Evolutionary conservation across 768 basidiomycete species (phyloP).

Genomic region (Daedalea quercina): DNA sequence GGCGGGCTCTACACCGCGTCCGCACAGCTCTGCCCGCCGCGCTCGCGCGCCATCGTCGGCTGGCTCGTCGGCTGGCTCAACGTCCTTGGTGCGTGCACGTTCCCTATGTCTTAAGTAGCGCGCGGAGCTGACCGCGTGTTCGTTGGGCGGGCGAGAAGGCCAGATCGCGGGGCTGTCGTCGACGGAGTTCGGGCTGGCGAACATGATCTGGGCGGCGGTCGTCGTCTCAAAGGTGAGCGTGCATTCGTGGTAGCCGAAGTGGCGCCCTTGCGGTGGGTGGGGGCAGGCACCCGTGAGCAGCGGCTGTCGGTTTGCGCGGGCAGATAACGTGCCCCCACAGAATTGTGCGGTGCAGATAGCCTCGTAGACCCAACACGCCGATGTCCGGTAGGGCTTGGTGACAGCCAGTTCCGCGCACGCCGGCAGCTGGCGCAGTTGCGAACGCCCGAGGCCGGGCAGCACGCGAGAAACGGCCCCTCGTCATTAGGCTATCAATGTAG

Average conservation of each 20-base stretch:
- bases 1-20: constrained; percentile 79
- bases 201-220: constrained; percentile 78
- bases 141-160: constrained; percentile 31
- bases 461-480: too few relatives aligned
- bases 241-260: too few relatives aligned
- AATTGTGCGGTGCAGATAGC: constrained; percentile 7
- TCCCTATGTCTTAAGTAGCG: background rate
- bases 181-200: constrained; percentile 75
- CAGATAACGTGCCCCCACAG: too few relatives aligned
- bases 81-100: constrained; percentile 46
- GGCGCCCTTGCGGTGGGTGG: too few relatives aligned
- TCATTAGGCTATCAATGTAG: too few relatives aligned
- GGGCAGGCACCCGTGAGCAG: too few relatives aligned
- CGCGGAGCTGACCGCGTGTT: background rate
- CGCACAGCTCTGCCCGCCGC: constrained; percentile 61
- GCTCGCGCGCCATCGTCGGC: constrained; percentile 62
- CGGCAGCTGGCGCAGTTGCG: too few relatives aligned
- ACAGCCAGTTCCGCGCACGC: too few relatives aligned
- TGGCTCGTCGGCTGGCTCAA: constrained; percentile 85
- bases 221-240: constrained; percentile 41
- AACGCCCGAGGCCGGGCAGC: too few relatives aligned
- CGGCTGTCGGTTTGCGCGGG: too few relatives aligned
- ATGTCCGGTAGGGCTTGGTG: too few relatives aligned
- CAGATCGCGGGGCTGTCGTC: constrained; percentile 84
- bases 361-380: too few relatives aligned